Base-by-base conservation (phyloP, 371 early-diverging fungal genomes). In the Rhizopus delemar region DNA sequence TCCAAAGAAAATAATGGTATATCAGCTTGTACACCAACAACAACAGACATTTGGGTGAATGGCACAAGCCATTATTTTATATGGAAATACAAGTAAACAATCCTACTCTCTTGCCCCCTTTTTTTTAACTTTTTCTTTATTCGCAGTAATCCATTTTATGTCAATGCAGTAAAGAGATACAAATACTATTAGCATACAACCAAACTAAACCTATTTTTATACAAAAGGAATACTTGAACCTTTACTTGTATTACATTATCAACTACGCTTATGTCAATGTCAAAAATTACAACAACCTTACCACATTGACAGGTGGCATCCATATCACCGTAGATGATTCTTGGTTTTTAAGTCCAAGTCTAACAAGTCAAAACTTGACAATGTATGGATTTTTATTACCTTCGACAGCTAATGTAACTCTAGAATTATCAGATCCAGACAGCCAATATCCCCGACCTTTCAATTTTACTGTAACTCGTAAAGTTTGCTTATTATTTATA, bases 391-490 rank as follows among this genome's bases (percentile, higher is more conserved):
- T 65, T 50, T 68, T 65, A n/a, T 50, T 79, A 22, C 76, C 80
- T 8, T 53, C 74, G 0, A 58, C 60, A 9, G 38, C 41, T 11
- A 59, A 76, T 49, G 60, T 71, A 15, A 60, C 69, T 16, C 13
- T 38, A 22, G 74, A 73, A 60, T 45, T 76, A 8, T 34, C 62
- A 31, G 66, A 59, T 51, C 43, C 70, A 28, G 51, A 34, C 9
- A 74, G 73, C 32, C 48, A 55, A 38, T 74, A 63, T 63, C 78
- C 78, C 31, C 62, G 76, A 56, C 78, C 75, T 8, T 73, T 73
- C 51, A 73, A 72, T 43, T 79, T 74, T 54, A 65, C 76, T n/a
- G 68, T 75, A 8, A 53, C 69, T 46, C 76, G 80, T 79, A 68
- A 74, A 70, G 71, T 46, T 38, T 43, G 11, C 38, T 8, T 38